Base-by-base conservation (phyloP, 805 yeast genomes). In the Cyberlindnera bimundalis region DNA sequence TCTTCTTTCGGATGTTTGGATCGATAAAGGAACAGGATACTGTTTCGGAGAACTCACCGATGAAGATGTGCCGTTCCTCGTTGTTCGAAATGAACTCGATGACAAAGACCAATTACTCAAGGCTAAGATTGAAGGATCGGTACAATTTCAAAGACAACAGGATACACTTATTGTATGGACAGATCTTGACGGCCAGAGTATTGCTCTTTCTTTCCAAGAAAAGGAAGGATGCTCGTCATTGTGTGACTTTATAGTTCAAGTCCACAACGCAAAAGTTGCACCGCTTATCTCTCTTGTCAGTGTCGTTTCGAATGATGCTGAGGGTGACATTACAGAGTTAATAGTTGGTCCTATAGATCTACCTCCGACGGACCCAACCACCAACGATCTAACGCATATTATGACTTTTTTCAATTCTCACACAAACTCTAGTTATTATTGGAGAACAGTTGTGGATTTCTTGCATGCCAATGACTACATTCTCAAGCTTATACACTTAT, bases 141-240 rank as follows among this genome's bases (percentile, higher is more conserved):
- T 80, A 3, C 95, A 85, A 51, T 91, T 85, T 59, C 97, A 91
- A 59, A 75, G 95, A 55, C 98, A 93, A 56, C 96, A 89, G 57
- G 97, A 89, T 43, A 89, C 97, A 0, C 67, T 91, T 35, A 87
- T 91, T 9, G 96, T 91, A 16, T 91, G 98, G 98, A 84, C 95
- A 9, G 96, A 87, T 55, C 54, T 65, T 3, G 71, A 74, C 15
- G 79, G 82, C 7, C 73, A 72, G 39, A 95, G 88, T 60, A 78
- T 87, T 48, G 98, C 98, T 2, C 68, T 91, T 18, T 84, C 95
- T 33, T 91, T 91, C 61, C 96, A 91, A 61, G 97, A 89, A 54
- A 79, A 86, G 26, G 84, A 82, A 33, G 98, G 97, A 0, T 91
- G 99, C 61, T 76, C 85, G 11, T 76, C 79, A 6, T 56, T 90